Evolutionary conservation across 2,329 filamentous ascomycete species (phyloP).

Genomic region (Metarhizium sp.): DNA sequence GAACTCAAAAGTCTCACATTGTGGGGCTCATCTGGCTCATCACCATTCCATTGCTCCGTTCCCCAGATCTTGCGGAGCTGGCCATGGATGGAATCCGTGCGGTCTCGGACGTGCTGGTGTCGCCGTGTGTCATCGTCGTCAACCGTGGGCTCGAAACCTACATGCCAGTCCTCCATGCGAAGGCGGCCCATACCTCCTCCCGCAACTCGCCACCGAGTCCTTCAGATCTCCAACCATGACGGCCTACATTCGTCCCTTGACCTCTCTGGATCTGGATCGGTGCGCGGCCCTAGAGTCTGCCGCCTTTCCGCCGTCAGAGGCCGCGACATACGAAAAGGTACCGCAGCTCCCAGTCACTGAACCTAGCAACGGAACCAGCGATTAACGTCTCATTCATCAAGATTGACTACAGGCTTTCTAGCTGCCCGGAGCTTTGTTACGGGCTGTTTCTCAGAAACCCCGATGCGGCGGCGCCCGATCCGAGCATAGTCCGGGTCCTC

Average conservation of each 20-base stretch:
- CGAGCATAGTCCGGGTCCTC: conserved; percentile 6
- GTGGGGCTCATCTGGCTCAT: no score
- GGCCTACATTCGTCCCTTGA: conserved; percentile 14
- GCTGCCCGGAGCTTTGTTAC: conserved; percentile 17
- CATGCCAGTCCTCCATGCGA: no score
- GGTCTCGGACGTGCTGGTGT: no score
- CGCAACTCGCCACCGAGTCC: no score
- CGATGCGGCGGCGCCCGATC: not conserved
- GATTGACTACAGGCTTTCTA: conserved; percentile 20
- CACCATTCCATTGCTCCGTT: no score
- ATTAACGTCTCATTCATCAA: conserved; percentile 4
- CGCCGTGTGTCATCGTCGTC: no score
- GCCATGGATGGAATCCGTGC: no score
- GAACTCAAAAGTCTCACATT: no score
- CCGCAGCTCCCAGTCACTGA: not conserved
- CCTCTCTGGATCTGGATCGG: conserved; percentile 14
- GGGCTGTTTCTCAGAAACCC: conserved; percentile 13
- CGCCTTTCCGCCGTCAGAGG: conserved; percentile 19
- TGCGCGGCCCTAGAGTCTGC: conserved; percentile 16
- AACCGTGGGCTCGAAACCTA: no score
- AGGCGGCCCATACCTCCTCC: no score
- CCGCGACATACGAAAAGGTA: conserved; percentile 19
- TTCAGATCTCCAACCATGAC: no score
- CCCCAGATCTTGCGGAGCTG: no score
- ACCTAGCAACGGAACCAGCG: not conserved